These are phyloP conservation scores for Vitellaria paradoxa DNA, from an alignment of 179 eudicot genomes.

Conservation along the genomic window DNA sequence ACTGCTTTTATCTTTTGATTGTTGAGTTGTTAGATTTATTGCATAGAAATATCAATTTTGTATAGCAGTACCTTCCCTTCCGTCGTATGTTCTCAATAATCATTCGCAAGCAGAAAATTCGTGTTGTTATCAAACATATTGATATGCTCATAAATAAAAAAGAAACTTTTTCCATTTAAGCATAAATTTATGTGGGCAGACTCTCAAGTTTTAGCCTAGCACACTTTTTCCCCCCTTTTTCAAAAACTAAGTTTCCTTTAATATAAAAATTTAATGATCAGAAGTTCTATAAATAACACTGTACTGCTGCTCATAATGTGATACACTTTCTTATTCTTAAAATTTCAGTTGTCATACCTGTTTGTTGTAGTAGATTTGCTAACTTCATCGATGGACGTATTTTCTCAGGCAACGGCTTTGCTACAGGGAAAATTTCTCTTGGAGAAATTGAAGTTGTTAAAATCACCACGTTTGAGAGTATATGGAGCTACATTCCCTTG, in stretches of 20 bases:
- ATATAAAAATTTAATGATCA: background rate
- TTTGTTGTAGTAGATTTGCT: background rate
- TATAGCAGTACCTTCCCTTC: background rate
- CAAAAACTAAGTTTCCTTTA: background rate
- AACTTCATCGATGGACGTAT: background rate
- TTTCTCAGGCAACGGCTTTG: conserved; percentile 68
- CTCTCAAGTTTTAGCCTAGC: background rate
- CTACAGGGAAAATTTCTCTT: conserved; percentile 55
- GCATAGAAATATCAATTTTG: background rate
- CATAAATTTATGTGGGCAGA: background rate
- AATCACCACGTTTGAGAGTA: conserved; percentile 49
- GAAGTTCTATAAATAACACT: background rate
- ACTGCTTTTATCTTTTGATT: background rate
- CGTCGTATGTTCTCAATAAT: background rate
- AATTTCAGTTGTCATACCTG: background rate
- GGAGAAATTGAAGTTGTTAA: conserved; percentile 72
- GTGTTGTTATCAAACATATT: background rate
- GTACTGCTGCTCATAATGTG: background rate
- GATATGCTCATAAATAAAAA: background rate
- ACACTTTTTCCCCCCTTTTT: background rate
- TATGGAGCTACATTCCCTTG: conserved; percentile 54
- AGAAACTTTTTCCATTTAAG: background rate
- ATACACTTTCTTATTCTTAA: background rate
- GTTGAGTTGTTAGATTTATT: background rate
- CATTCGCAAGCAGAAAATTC: background rate